Conservation (phyloP, 2,329 filamentous ascomycete genomes). For the Zymoseptoria passerinii region DNA sequence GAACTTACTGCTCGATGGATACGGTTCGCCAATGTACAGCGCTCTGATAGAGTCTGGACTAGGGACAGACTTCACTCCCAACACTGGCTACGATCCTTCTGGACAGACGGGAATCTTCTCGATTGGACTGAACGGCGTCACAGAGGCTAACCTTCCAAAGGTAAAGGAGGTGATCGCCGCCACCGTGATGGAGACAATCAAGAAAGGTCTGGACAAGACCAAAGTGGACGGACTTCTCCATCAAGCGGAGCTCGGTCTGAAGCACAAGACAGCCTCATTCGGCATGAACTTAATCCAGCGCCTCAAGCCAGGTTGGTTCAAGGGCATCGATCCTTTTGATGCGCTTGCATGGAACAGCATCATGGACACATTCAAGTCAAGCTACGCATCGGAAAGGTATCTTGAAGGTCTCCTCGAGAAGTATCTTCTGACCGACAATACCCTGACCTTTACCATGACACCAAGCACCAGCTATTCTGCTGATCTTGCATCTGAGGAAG, state of each 20-base stretch:
- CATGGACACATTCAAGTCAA: conserved; percentile 69
- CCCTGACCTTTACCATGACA: conserved; percentile 87
- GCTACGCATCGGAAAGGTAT: conserved; percentile 68
- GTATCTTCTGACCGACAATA: conserved; percentile 80
- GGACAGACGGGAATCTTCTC: conserved; percentile 76
- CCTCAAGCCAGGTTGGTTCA: conserved; percentile 89
- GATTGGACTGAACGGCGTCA: conserved; percentile 82
- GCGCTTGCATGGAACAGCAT: conserved; percentile 87
- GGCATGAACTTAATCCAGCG: conserved; percentile 85
- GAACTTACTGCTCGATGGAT: conserved; percentile 81
- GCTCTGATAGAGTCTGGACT: conserved; percentile 82
- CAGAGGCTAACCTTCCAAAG: conserved; percentile 66
- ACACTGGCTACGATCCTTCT: conserved; percentile 79
- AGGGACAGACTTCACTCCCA: conserved; percentile 88
- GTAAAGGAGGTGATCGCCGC: conserved; percentile 66
- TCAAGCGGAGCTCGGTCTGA: conserved; percentile 83
- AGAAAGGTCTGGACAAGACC: conserved; percentile 74
- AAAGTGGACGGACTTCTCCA: conserved; percentile 94
- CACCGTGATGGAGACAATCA: conserved; percentile 60
- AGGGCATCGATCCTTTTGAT: conserved; percentile 85
- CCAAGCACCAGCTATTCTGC: conserved; percentile 68
- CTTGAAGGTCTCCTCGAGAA: conserved; percentile 79
- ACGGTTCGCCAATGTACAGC: conserved; percentile 86
- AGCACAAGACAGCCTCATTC: conserved; percentile 95
- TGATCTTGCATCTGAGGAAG: conserved; percentile 69